Percentiles rank a stretch among this genome's conserved stretches.
phyloP scores from a whole-genome alignment of 1,284 basidiomycete genomes.

The Ceratobasidium sp. region DNA sequence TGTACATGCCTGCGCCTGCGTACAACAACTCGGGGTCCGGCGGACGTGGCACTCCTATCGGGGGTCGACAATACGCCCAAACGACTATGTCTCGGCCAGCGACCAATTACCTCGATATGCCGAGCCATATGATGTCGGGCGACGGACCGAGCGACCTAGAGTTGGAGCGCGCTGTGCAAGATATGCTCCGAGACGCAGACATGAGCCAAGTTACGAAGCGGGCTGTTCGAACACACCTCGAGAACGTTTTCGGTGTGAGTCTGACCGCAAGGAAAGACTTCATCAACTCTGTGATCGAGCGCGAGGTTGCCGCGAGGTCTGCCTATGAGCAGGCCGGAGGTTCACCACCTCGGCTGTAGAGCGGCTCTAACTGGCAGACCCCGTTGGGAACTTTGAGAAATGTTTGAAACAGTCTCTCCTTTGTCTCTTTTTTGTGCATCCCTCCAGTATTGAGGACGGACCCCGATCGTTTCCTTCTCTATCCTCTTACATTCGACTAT shows the following conservation, averaged over 20 bases:
- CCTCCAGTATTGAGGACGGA: slow-evolving; percentile 34
- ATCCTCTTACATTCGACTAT: slow-evolving; percentile 39
- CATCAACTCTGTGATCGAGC: slow-evolving; percentile 56
- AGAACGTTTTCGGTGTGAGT: slow-evolving; percentile 71
- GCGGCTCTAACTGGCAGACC: background rate
- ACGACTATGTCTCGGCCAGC: slow-evolving; percentile 73
- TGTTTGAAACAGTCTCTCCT: slow-evolving; percentile 23
- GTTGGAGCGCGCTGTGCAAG: slow-evolving; percentile 77
- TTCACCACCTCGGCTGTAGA: slow-evolving; percentile 35
- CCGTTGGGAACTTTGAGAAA: slow-evolving; percentile 2
- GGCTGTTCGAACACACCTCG: slow-evolving; percentile 83
- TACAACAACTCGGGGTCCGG: slow-evolving; percentile 34
- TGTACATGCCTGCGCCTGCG: slow-evolving; percentile 43
- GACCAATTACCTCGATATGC: slow-evolving; percentile 71
- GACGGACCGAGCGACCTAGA: slow-evolving; percentile 73
- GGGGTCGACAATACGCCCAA: slow-evolving; percentile 55
- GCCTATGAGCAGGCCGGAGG: slow-evolving; percentile 2
- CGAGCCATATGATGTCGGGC: slow-evolving; percentile 52
- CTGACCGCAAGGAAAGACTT: slow-evolving; percentile 58
- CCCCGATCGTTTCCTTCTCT: slow-evolving; percentile 27
- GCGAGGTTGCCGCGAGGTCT: slow-evolving; percentile 33
- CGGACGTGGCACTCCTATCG: slow-evolving; percentile 41
- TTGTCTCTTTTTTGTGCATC: slow-evolving; percentile 30
- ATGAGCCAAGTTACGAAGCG: slow-evolving; percentile 91
- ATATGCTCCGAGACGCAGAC: slow-evolving; percentile 80